A percentile compares a stretch with the other conserved stretches of the same genome.
Evolutionary conservation across 2,329 filamentous ascomycete genomes (phyloP).

Genomic region (Claviceps sp.): DNA sequence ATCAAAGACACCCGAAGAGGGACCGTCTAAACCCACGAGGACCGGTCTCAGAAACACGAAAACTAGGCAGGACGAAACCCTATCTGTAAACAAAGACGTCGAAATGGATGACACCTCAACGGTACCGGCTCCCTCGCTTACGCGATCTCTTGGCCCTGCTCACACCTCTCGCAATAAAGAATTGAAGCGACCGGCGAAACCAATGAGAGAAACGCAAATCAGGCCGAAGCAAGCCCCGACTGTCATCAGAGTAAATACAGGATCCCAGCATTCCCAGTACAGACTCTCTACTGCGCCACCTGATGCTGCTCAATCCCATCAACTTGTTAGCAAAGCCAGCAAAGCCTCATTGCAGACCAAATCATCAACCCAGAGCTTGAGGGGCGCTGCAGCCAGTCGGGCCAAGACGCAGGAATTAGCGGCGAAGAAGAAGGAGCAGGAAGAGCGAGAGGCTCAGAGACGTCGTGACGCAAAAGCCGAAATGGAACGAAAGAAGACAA

Average conservation of each 20-base stretch:
- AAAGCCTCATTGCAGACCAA: slow-evolving; percentile 50
- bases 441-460: slow-evolving; percentile 65
- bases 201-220: slow-evolving; percentile 41
- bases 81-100: slow-evolving; percentile 26
- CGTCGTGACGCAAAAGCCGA: slow-evolving; percentile 75
- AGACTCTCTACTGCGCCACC: slow-evolving; percentile 45
- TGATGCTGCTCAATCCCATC: slow-evolving; percentile 30
- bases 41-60: slow-evolving; percentile 40
- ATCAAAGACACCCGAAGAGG: slow-evolving; percentile 27
- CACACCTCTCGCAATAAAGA: slow-evolving; percentile 37
- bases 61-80: slow-evolving; percentile 19
- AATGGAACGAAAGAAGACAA: slow-evolving; percentile 61
- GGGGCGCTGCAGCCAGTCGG: slow-evolving; percentile 42
- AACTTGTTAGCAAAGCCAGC: slow-evolving; percentile 50
- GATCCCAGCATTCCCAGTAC: slow-evolving; percentile 46
- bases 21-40: slow-evolving; percentile 30
- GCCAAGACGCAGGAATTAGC: slow-evolving; percentile 62
- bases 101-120: slow-evolving; percentile 45
- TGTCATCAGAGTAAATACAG: slow-evolving; percentile 57
- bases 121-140: slow-evolving; percentile 46
- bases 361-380: slow-evolving; percentile 44
- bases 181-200: slow-evolving; percentile 47
- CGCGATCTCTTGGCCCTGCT: slow-evolving; percentile 35
- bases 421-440: slow-evolving; percentile 72
- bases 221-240: slow-evolving; percentile 56